Base-by-base conservation (phyloP, 306 rosid genomes). In the Ziziphus jujuba region DNA sequence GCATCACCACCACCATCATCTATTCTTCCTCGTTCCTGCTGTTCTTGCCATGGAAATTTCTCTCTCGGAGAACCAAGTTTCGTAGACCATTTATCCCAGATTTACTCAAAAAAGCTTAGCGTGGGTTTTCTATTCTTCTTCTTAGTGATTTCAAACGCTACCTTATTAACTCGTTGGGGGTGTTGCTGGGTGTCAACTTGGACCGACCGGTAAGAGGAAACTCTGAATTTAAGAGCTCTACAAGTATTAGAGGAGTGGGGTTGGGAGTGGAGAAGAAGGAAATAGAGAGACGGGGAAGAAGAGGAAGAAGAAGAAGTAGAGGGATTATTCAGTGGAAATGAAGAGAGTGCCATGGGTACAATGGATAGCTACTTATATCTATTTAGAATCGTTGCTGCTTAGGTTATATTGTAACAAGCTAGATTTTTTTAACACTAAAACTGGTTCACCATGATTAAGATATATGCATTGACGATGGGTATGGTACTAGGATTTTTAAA, bases 81-180 rank as follows among this genome's bases (percentile, higher is more conserved):
- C 63, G 61, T 76, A 2, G 91, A 84, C 98, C 98, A 92, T 77
- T 92, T 92, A 25, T 76, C 72, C 24, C 65, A 84, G 72, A 92
- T 86, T 84, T 92, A 82, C 53, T 87, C 81, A 9, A 75, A 74
- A 85, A 92, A 92, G 79, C 98, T 89, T n/a, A 92, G 96, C 80
- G 74, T 84, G 21, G 76, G 79, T 67, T 62, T 84, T 65, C 77
- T 82, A 58, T 82, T 89, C 81, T 71, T 91, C 77, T 58, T 80
- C 3, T n/a, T n/a, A n/a, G 69, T 16, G 51, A 36, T 63, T 63
- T 78, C 79, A 16, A 75, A 44, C 45, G 79, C 72, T 14, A 84
- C 72, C n/a, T n/a, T n/a, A 66, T 77, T 72, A 2, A 12, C 3
- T 76, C 79, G 75, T 40, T 48, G 80, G 6, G 84, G 82, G 19